Base-by-base conservation (phyloP, 129 eudicot genomes). In the Scalesia atractyloides region DNA sequence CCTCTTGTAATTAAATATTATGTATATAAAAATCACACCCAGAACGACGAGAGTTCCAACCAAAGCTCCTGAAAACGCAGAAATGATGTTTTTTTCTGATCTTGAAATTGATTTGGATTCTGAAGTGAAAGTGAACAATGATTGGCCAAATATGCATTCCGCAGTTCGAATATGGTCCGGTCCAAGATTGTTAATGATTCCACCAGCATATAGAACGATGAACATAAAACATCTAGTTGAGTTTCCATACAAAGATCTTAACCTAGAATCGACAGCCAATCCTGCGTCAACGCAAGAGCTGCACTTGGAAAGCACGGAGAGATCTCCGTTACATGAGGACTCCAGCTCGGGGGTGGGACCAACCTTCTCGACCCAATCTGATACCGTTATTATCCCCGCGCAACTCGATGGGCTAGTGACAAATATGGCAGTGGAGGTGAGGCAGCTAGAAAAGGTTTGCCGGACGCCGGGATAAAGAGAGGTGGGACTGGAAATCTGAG, bases 161-260 rank as follows among this genome's bases (percentile, higher is more conserved):
- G 88, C 91, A 0, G 88, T 69, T 11, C 82, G 66, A 13, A 56
- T 9, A 69, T 86, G 86, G 18, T 80, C 81, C 5, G 97, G 92
- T 0, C 97, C 97, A 60, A 58, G 84, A 17, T 57, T 65, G 73
- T 84, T 91, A 19, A 86, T 81, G 18, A 88, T 44, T 5, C 85
- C 97, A 43, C 92, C 92, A 54, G 89, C 97, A 69, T 91, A 91
- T 4, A 91, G 57, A 34, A 75, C 54, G 34, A 86, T 68, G 52
- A 83, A 88, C 48, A 51, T 77, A 17, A 91, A 91, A 63, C 97
- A 91, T 63, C 79, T 80, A 1, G 95, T 84, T 4, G 89, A 79
- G 67, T 86, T 86, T 10, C 51, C 74, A 20, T 78, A 69, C 17
- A 74, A 52, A 33, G 92, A 66, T 6, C 73, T 86, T 47, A 91